phyloP scores from a whole-genome alignment of 768 basidiomycete species.

The Hericium coralloides region DNA sequence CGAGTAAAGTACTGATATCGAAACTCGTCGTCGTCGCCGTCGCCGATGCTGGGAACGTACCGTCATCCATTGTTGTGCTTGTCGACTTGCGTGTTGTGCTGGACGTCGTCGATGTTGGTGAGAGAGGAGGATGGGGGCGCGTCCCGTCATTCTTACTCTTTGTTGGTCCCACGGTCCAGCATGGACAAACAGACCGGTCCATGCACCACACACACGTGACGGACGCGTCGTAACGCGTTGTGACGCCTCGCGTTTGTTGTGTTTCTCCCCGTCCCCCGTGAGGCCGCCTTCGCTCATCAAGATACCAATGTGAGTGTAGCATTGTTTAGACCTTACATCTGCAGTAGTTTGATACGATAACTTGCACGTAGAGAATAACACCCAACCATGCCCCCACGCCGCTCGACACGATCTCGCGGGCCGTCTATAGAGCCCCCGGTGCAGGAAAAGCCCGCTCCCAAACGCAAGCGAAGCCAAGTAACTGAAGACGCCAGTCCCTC shows the following conservation, averaged over 20 bases:
- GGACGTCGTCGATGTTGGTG: conserved; percentile 1
- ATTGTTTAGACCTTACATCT: too few relatives aligned
- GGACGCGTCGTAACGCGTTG: conserved; percentile 10
- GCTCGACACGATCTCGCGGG: conserved; percentile 7
- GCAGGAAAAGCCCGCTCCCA: neutral
- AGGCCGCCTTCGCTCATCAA: too few relatives aligned
- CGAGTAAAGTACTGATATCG: conserved; percentile 13
- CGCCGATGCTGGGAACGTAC: conserved; percentile 79
- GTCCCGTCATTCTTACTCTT: neutral
- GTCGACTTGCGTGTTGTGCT: conserved; percentile 16
- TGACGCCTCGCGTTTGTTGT: conserved; percentile 2
- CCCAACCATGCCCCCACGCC: conserved; percentile 12
- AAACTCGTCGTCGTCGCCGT: conserved; percentile 40
- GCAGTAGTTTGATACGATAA: too few relatives aligned
- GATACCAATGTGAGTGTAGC: too few relatives aligned
- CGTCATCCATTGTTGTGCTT: conserved; percentile 48
- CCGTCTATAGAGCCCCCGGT: conserved; percentile 1
- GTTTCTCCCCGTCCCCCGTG: neutral
- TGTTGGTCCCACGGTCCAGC: neutral
- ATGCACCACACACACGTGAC: conserved; percentile 3
- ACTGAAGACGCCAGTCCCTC: neutral
- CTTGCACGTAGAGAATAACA: too few relatives aligned
- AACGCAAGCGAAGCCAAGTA: conserved; percentile 8
- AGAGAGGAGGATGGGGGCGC: neutral
- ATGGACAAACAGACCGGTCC: neutral